A percentile compares a stretch with the other conserved stretches of the same genome.
Conservation (phyloP, 805 yeast species). For the Hanseniaspora singularis region DNA sequence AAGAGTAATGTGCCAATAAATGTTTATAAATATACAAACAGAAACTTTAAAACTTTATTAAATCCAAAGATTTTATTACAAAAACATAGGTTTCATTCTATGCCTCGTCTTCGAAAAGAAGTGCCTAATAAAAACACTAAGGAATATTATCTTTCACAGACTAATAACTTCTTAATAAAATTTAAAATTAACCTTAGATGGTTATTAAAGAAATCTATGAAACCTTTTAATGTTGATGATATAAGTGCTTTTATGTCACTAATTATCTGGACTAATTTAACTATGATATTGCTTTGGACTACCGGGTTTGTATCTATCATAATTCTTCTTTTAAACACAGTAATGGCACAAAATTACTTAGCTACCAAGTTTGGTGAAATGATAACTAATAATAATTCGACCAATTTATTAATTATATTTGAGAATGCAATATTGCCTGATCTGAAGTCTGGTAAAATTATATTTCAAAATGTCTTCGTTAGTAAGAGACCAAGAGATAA, state of each 20-base stretch:
- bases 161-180: slow-evolving; percentile 33
- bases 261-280: slow-evolving; percentile 77
- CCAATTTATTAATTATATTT: slow-evolving; percentile 62
- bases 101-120: background rate
- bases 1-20: too few species aligned
- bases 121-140: slow-evolving; percentile 20
- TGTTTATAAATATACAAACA: too few species aligned
- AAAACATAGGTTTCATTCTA: background rate
- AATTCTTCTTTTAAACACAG: slow-evolving; percentile 55
- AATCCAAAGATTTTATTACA: too few species aligned
- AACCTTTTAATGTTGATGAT: slow-evolving; percentile 89
- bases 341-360: slow-evolving; percentile 54
- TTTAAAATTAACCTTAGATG: slow-evolving; percentile 49
- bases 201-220: slow-evolving; percentile 58
- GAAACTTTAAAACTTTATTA: too few species aligned
- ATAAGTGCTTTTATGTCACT: slow-evolving; percentile 82
- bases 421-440: slow-evolving; percentile 91
- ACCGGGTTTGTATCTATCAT: slow-evolving; percentile 82
- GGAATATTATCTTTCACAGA: slow-evolving; percentile 35
- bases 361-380: slow-evolving; percentile 73
- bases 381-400: slow-evolving; percentile 66
- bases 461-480: slow-evolving; percentile 73
- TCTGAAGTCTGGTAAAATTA: slow-evolving; percentile 79
- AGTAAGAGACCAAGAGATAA: slow-evolving; percentile 61
- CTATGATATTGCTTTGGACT: slow-evolving; percentile 72